Base-by-base conservation (phyloP, 164 flowering plant species). In the Stephania cephalantha region DNA sequence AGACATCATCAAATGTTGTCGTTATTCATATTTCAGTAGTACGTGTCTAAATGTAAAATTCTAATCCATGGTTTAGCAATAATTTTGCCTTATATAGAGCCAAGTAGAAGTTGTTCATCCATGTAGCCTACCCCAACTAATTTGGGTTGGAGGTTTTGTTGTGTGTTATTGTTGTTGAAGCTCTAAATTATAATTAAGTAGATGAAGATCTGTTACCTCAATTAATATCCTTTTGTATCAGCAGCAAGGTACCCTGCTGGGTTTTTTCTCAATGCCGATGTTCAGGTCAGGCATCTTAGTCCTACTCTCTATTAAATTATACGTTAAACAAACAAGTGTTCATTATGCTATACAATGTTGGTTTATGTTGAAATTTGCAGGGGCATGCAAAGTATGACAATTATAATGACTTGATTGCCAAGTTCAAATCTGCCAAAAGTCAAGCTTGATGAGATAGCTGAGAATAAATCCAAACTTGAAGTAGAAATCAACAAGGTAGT, bases 401-500 rank as follows among this genome's bases (percentile, higher is more conserved):
- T 5, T 78, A 50, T 69, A 63, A 75, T 76, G 74, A 75, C 42
- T 75, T 78, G n/a, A 69, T 73, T 75, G 69, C 65, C 61, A 71
- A 78, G 73, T 71, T 84, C 81, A 85, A 80, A 20, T 74, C 75
- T 63, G 86, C 87, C 70, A 80, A 78, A n/a, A 75, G 82, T 78
- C 52, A 79, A 80, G 79, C 85, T 84, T 18, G 76, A 79, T 61
- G 83, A 74, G 68, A 65, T 80, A 72, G 70, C 52, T 12, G 55
- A 55, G 42, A 80, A 73, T 75, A 87, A 84, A 79, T 76, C 79
- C 68, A 66, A 79, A 75, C 82, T 84, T 80, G 66, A 74, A 69
- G 18, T 63, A 67, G 85, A 87, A 68, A 83, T 83, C 73, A 61
- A 20, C 55, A 79, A 84, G 89, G 91, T 88, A 74, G 42, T 58